These are phyloP conservation scores for Suillus fuscotomentosus DNA, from an alignment of 768 basidiomycete species.

Conservation along the genomic window DNA sequence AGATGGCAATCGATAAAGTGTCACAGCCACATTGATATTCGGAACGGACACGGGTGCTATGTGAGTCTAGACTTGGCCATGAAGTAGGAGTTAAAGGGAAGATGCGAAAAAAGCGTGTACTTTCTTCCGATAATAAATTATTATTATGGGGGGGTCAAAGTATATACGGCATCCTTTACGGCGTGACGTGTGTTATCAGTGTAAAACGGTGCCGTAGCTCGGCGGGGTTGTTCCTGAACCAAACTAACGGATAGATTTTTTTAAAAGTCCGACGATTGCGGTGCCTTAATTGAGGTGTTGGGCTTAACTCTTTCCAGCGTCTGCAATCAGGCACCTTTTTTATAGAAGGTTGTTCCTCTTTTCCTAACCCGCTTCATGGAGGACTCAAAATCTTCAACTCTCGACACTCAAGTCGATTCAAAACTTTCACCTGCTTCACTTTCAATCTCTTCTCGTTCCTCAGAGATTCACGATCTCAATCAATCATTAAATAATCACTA, in stretches of 20 bases:
- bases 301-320: constrained; percentile 28
- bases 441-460: constrained; percentile 11
- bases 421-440: constrained; percentile 3
- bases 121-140: not conserved
- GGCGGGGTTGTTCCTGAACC: constrained; percentile 35
- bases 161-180: constrained; percentile 11
- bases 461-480: constrained; percentile 8
- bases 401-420: constrained; percentile 22
- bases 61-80: constrained; percentile 1
- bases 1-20: not conserved
- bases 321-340: constrained; percentile 33
- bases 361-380: constrained; percentile 30
- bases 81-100: constrained; percentile 7
- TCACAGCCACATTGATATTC: constrained; percentile 3
- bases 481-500: constrained; percentile 4
- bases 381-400: constrained; percentile 31
- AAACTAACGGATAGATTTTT: constrained; percentile 9
- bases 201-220: constrained; percentile 34
- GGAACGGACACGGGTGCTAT: not conserved
- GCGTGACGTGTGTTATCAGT: constrained; percentile 19
- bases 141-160: not conserved
- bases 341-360: constrained; percentile 34
- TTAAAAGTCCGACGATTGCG: constrained; percentile 32
- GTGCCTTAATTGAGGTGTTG: constrained; percentile 35
- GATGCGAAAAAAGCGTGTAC: constrained; percentile 5